Evolutionary conservation across 73 alveolate species (phyloP).

Genomic region (Uronychia setigera): DNA sequence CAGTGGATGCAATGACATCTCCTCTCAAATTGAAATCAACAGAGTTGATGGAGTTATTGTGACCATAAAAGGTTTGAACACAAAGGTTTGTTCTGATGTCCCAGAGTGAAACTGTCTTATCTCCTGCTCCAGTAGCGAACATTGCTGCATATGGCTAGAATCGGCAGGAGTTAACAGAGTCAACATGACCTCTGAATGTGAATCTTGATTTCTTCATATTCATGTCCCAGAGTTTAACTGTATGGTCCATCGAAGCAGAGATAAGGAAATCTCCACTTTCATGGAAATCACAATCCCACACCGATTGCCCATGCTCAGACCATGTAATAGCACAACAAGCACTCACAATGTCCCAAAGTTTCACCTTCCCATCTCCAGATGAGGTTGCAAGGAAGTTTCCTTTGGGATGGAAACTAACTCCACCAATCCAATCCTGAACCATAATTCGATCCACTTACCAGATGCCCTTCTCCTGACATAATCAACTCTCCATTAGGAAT

Average conservation of each 20-base stretch:
- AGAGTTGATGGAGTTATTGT: slow-evolving; percentile 95
- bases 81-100: slow-evolving; percentile 98
- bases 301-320: slow-evolving; percentile 98
- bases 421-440: slow-evolving; percentile 98
- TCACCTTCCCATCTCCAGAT: slow-evolving; percentile 98
- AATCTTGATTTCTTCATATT: slow-evolving; percentile 90
- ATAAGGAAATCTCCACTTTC: slow-evolving; percentile 97
- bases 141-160: slow-evolving; percentile 95
- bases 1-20: slow-evolving; percentile 97
- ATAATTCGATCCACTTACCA: not conserved
- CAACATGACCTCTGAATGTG: slow-evolving; percentile 99
- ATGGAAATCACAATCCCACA: slow-evolving; percentile 93
- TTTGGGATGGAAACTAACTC: slow-evolving; percentile 97
- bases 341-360: slow-evolving; percentile 99
- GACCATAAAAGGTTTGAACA: slow-evolving; percentile 99
- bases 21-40: slow-evolving; percentile 94
- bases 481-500: slow-evolving; percentile 98
- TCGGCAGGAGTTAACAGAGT: slow-evolving; percentile 86
- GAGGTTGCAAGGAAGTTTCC: slow-evolving; percentile 94
- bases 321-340: slow-evolving; percentile 97
- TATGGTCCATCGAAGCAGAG: slow-evolving; percentile 98
- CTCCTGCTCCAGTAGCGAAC: slow-evolving; percentile 98
- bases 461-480: slow-evolving; percentile 99
- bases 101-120: slow-evolving; percentile 99
- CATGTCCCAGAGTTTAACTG: slow-evolving; percentile 95